phyloP scores from a whole-genome alignment of 2,329 filamentous ascomycete genomes.

The Fusarium longipes region DNA sequence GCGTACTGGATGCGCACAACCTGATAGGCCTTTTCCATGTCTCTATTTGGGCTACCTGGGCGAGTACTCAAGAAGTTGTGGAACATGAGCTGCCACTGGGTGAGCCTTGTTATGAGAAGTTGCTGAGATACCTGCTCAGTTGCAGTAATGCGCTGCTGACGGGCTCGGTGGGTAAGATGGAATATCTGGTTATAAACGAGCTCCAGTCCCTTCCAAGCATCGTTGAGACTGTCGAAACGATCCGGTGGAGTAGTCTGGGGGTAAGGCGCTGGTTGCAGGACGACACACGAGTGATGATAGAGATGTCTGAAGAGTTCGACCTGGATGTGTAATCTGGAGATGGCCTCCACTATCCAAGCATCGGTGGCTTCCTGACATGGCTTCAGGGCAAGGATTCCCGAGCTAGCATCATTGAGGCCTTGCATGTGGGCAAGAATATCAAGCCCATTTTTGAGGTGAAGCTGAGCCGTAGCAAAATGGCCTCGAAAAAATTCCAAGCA shows the following conservation, averaged over 20 bases:
- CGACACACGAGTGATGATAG: slow-evolving; percentile 27
- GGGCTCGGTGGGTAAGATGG: slow-evolving; percentile 28
- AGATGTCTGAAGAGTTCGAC: slow-evolving; percentile 41
- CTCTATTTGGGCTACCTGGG: slow-evolving; percentile 25
- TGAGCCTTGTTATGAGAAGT: slow-evolving; percentile 30
- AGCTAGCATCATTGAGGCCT: slow-evolving; percentile 50
- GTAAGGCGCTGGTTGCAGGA: slow-evolving; percentile 11
- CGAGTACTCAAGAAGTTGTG: slow-evolving; percentile 37
- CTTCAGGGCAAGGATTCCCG: slow-evolving; percentile 19
- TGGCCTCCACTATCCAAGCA: slow-evolving; percentile 57
- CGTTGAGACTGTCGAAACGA: slow-evolving; percentile 29
- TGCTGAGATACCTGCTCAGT: slow-evolving; percentile 16
- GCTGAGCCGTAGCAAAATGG: slow-evolving; percentile 35
- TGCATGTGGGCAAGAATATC: slow-evolving; percentile 52
- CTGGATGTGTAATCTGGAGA: slow-evolving; percentile 50
- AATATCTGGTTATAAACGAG: slow-evolving; percentile 40
- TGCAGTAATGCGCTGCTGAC: slow-evolving; percentile 5
- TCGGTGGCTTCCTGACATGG: slow-evolving; percentile 49
- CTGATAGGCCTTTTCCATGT: slow-evolving; percentile 36
- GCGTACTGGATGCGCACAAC: slow-evolving; percentile 55
- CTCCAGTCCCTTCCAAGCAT: slow-evolving; percentile 37
- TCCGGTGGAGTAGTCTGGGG: background rate
- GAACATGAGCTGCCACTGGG: slow-evolving; percentile 43
- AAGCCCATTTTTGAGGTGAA: slow-evolving; percentile 35
- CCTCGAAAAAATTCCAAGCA: slow-evolving; percentile 36